phyloP scores from a whole-genome alignment of 2,329 filamentous ascomycete genomes.

The Penicillium sp. region DNA sequence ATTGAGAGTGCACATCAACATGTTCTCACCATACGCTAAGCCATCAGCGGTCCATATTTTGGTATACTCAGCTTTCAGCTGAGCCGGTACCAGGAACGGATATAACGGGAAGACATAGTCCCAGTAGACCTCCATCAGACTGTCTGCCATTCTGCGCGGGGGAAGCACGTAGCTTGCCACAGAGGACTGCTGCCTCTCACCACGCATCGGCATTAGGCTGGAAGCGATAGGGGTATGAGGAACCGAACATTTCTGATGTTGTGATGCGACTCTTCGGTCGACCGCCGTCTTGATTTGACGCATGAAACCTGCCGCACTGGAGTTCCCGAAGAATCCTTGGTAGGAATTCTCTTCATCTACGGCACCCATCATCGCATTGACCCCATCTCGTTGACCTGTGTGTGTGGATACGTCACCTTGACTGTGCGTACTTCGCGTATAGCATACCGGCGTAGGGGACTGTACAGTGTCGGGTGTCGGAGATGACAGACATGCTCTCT shows the following conservation, averaged over 20 bases:
- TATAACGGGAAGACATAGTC: constrained; percentile 47
- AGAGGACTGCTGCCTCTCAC: constrained; percentile 4
- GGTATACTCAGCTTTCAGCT: constrained; percentile 41
- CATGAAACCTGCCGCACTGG: constrained; percentile 48
- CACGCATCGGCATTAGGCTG: constrained; percentile 23
- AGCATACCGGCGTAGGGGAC: background rate
- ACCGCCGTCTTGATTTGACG: constrained; percentile 47
- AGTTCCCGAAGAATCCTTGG: constrained; percentile 48
- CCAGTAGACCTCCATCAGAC: constrained; percentile 48
- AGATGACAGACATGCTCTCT: constrained; percentile 6
- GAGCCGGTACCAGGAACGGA: constrained; percentile 43
- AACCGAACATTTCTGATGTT: constrained; percentile 19
- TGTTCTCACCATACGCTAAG: constrained; percentile 40
- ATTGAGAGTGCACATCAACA: constrained; percentile 47
- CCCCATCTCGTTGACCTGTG: constrained; percentile 26
- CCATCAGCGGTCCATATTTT: constrained; percentile 42
- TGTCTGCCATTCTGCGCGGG: constrained; percentile 45
- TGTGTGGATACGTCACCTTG: background rate
- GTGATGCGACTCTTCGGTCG: constrained; percentile 31
- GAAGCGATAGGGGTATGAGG: constrained; percentile 12
- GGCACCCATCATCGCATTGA: constrained; percentile 48
- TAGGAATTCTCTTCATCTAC: constrained; percentile 42
- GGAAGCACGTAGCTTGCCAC: constrained; percentile 43
- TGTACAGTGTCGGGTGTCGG: constrained; percentile 1
- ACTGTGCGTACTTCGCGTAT: background rate